Conservation (phyloP, 352 stramenopile species). For the Hyphochytrium catenoides region DNA sequence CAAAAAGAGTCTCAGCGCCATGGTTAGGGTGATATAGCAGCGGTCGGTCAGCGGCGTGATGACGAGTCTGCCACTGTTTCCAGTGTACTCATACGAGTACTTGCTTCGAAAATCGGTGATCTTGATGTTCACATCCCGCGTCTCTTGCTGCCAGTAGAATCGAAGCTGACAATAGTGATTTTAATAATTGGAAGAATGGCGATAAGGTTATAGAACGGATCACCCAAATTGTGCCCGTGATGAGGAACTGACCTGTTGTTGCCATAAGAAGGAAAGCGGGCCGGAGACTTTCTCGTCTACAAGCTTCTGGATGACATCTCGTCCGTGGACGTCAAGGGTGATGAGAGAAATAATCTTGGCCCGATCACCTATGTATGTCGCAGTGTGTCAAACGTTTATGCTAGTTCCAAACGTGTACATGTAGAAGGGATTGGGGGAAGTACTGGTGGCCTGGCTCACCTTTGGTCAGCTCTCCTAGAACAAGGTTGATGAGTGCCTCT, state of each 20-base stretch:
- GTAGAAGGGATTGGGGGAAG: no score
- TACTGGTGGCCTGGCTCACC: no score
- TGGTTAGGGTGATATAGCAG: constrained; percentile 82
- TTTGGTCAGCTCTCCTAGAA: constrained; percentile 42
- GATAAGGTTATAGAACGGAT: no score
- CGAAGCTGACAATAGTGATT: constrained; percentile 2
- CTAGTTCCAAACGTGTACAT: no score
- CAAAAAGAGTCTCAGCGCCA: constrained; percentile 81
- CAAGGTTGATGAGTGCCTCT: constrained; percentile 72
- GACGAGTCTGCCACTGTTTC: constrained; percentile 72
- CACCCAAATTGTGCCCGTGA: no score
- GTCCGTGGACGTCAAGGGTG: constrained; percentile 73
- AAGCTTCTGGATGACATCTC: constrained; percentile 74
- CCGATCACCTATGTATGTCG: no score
- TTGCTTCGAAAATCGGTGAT: constrained; percentile 35
- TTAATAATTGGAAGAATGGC: no score
- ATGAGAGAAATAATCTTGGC: constrained; percentile 82
- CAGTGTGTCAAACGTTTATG: no score
- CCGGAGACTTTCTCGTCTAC: constrained; percentile 50
- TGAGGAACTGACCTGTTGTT: constrained; percentile 78
- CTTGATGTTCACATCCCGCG: constrained; percentile 25
- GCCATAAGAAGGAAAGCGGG: constrained; percentile 64
- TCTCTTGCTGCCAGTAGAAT: constrained; percentile 19
- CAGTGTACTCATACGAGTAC: constrained; percentile 87
- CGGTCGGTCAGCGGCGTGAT: constrained; percentile 81